phyloP scores from a whole-genome alignment of 2,329 filamentous ascomycete genomes.

The Xenoacremonium recifei region DNA sequence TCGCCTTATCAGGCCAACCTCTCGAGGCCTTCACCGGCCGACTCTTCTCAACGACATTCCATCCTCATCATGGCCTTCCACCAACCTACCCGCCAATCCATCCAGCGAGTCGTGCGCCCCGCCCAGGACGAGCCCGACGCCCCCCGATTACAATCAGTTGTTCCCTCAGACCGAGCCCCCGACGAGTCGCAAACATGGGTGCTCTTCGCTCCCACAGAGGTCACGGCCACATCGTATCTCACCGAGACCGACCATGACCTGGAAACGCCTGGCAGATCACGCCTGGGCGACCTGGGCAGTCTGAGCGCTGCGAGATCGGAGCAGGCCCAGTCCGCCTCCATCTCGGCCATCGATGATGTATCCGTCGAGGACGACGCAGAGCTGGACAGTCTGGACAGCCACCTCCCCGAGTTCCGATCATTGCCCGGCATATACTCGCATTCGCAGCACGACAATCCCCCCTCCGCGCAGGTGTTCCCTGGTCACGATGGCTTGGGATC shows the following conservation, averaged over 20 bases:
- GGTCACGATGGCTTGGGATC: slow-evolving; percentile 89
- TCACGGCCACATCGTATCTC: slow-evolving; percentile 62
- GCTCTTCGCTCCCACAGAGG: slow-evolving; percentile 78
- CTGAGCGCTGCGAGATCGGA: slow-evolving; percentile 66
- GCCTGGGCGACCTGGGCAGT: slow-evolving; percentile 78
- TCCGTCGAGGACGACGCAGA: slow-evolving; percentile 68
- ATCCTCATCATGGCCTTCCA: slow-evolving; percentile 61
- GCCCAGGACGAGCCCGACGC: slow-evolving; percentile 38
- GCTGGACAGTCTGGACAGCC: slow-evolving; percentile 89
- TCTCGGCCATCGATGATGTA: slow-evolving; percentile 37
- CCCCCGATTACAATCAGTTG: slow-evolving; percentile 22
- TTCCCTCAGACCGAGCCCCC: slow-evolving; percentile 36
- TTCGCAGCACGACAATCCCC: slow-evolving; percentile 31
- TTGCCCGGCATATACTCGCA: slow-evolving; percentile 35
- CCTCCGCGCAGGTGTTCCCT: slow-evolving; percentile 72
- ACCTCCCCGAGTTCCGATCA: slow-evolving; percentile 82
- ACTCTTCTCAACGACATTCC: slow-evolving; percentile 52
- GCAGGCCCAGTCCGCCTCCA: slow-evolving; percentile 40
- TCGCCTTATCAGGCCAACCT: slow-evolving; percentile 12
- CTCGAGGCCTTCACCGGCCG: slow-evolving; percentile 8
- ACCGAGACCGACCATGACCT: slow-evolving; percentile 67
- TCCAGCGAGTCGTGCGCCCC: slow-evolving; percentile 46
- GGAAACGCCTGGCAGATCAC: slow-evolving; percentile 66
- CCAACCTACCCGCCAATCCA: slow-evolving; percentile 53
- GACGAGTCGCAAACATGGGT: slow-evolving; percentile 93